Evolutionary conservation across 306 rosid species (phyloP).

Genomic region (Citrullus colocynthis): DNA sequence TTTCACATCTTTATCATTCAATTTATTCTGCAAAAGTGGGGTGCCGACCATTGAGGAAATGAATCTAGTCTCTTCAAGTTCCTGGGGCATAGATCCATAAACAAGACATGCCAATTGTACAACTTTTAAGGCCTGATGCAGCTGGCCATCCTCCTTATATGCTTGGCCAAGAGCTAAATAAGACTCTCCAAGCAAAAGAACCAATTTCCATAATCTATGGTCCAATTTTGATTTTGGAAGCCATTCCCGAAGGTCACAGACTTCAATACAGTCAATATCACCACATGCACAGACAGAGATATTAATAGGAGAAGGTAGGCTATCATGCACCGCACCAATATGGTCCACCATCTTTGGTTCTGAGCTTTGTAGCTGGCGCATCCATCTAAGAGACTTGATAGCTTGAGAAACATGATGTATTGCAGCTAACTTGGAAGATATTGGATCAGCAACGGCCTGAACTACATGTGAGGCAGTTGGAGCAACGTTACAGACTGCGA

Average conservation of each 20-base stretch:
- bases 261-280: constrained; percentile 92
- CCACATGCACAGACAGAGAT: constrained; percentile 89
- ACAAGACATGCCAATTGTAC: constrained; percentile 82
- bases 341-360: constrained; percentile 47
- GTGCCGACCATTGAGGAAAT: constrained; percentile 72
- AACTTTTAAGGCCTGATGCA: constrained; percentile 76
- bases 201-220: constrained; percentile 85
- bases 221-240: constrained; percentile 88
- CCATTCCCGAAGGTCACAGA: constrained; percentile 93
- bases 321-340: constrained; percentile 28
- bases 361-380: constrained; percentile 73
- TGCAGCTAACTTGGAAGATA: constrained; percentile 85
- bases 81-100: constrained; percentile 96
- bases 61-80: constrained; percentile 71
- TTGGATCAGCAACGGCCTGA: constrained; percentile 83
- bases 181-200: constrained; percentile 93
- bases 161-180: constrained; percentile 93
- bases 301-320: constrained; percentile 38
- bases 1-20: constrained; percentile 25
- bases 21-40: constrained; percentile 27
- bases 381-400: constrained; percentile 87
- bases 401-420: constrained; percentile 98
- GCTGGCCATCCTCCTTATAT: constrained; percentile 68
- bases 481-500: constrained; percentile 30
- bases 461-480: constrained; percentile 49